Evolutionary conservation across 352 stramenopile species (phyloP).

Genomic region (Phytopythium mirpurense): DNA sequence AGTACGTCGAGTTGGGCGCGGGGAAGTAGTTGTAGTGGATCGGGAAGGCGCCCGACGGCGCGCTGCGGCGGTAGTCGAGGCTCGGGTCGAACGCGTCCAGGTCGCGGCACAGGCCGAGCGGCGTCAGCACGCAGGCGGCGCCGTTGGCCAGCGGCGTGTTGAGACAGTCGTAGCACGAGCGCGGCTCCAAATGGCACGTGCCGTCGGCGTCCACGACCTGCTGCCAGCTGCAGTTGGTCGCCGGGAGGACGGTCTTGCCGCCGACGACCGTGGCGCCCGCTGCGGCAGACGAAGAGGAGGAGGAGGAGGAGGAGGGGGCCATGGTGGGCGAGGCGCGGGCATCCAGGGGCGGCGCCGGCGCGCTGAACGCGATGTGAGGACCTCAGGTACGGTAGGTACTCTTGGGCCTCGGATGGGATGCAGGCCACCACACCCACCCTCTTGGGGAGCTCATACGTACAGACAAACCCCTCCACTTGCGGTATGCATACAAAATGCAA

Average conservation of each 20-base stretch:
- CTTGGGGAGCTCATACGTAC: not conserved
- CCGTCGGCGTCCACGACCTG: constrained; percentile 18
- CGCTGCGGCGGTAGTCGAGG: constrained; percentile 44
- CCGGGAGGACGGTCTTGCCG: constrained; percentile 7
- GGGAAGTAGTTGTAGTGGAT: constrained; percentile 64
- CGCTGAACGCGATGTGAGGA: not conserved
- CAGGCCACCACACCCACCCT: too few species aligned
- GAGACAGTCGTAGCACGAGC: constrained; percentile 57
- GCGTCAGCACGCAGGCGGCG: constrained; percentile 43
- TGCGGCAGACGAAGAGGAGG: not conserved
- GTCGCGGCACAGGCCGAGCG: constrained; percentile 33
- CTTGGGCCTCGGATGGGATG: too few species aligned
- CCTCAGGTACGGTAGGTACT: too few species aligned
- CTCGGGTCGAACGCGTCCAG: constrained; percentile 35
- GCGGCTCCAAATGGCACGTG: constrained; percentile 36
- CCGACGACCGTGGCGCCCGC: constrained; percentile 2
- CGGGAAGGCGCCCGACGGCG: constrained; percentile 24
- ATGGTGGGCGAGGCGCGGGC: not conserved
- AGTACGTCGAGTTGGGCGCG: constrained; percentile 48
- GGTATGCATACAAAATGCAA: too few species aligned
- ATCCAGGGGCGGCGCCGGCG: not conserved
- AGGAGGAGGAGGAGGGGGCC: not conserved
- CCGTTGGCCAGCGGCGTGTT: constrained; percentile 27
- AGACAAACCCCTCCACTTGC: too few species aligned
- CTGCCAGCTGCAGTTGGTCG: constrained; percentile 45